Evolutionary conservation across 2,329 filamentous ascomycete genomes (phyloP).

Genomic region (Tolypocladium tropicale): DNA sequence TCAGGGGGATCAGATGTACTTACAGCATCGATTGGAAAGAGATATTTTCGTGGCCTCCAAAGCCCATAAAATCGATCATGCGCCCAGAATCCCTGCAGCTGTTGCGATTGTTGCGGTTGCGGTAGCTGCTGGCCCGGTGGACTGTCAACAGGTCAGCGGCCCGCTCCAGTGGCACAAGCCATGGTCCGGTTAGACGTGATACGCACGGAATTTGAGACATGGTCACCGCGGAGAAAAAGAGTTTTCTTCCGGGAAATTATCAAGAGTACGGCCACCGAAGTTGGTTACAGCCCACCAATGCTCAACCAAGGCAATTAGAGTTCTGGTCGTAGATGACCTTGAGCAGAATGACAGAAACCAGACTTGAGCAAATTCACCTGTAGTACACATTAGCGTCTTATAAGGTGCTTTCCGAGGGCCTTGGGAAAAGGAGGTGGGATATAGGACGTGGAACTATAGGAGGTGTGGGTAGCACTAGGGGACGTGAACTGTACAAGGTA

Average conservation of each 20-base stretch:
- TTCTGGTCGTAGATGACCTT: neutral
- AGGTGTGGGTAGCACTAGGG: neutral
- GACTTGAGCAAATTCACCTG: neutral
- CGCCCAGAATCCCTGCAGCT: constrained; percentile 32
- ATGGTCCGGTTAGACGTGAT: neutral
- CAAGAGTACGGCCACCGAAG: neutral
- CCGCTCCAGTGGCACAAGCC: neutral
- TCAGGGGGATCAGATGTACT: constrained; percentile 9
- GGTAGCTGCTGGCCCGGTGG: neutral
- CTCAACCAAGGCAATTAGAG: neutral
- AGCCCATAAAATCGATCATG: constrained; percentile 63
- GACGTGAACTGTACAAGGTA: neutral
- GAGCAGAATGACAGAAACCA: neutral
- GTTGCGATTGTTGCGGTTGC: neutral
- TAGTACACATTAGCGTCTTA: neutral
- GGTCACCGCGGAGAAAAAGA: neutral
- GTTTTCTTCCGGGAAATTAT: neutral
- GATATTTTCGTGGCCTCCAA: constrained; percentile 58
- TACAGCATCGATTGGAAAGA: constrained; percentile 70
- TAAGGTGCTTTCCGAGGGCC: neutral
- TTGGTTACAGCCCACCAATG: neutral
- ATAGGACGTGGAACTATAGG: neutral
- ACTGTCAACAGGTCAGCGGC: neutral
- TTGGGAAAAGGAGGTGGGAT: neutral
- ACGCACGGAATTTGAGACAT: constrained; percentile 3